Conservation (phyloP, 306 rosid species). For the Lupinus albus region DNA sequence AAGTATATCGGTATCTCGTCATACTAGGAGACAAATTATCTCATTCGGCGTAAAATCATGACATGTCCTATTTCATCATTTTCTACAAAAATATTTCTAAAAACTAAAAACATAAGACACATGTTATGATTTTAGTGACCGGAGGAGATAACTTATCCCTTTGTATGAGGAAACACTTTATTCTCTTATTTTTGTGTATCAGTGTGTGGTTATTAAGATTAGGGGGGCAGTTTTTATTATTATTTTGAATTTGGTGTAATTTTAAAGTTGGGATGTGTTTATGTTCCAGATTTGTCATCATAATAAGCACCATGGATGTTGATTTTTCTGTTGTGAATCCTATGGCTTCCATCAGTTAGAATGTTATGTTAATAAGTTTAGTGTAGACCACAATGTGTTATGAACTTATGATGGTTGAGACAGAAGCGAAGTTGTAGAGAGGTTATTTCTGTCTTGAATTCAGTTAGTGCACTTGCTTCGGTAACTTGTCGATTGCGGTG, state of each 20-base stretch:
- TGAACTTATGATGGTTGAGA: constrained; percentile 44
- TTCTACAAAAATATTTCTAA: no score
- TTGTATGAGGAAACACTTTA: no score
- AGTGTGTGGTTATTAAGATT: constrained; percentile 5
- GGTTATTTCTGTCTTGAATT: constrained; percentile 36
- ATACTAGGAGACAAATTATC: no score
- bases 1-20: no score
- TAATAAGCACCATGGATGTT: constrained; percentile 40
- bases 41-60: no score
- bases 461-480: constrained; percentile 43
- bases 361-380: constrained; percentile 39
- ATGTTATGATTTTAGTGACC: no score
- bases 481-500: constrained; percentile 37
- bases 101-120: no score
- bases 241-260: constrained; percentile 33
- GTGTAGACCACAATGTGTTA: constrained; percentile 36
- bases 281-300: constrained; percentile 43
- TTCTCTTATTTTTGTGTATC: no score
- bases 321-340: constrained; percentile 19
- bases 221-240: constrained; percentile 27
- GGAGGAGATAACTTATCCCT: no score
- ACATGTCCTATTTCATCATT: no score
- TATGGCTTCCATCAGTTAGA: constrained; percentile 39
- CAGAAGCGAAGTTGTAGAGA: constrained; percentile 37
- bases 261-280: constrained; percentile 42